Evolutionary conservation across 306 rosid genomes (phyloP).

Genomic region (Acacia melanoxylon): DNA sequence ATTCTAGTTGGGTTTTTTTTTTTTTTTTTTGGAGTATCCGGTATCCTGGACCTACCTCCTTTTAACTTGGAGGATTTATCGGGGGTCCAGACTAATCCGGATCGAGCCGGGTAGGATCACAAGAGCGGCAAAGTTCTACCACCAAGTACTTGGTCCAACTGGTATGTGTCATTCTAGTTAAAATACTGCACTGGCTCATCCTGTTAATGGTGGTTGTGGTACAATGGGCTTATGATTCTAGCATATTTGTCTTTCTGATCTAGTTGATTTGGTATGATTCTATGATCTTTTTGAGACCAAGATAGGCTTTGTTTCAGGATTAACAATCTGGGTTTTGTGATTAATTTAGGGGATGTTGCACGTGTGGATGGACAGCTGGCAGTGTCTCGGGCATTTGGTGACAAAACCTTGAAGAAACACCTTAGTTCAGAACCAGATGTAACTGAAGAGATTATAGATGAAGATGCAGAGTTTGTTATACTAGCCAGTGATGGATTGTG

Average conservation of each 20-base stretch:
- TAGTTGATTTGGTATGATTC: conserved; percentile 11
- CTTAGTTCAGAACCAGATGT: conserved; percentile 85
- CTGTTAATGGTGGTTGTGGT: neutral
- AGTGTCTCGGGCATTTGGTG: conserved; percentile 96
- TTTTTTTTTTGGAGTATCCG: no score
- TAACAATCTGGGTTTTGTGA: conserved; percentile 27
- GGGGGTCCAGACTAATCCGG: no score
- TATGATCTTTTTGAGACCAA: conserved; percentile 11
- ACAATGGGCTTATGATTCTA: conserved; percentile 7
- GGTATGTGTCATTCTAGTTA: no score
- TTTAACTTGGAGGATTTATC: no score
- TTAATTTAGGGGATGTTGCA: conserved; percentile 76
- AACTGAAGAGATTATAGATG: conserved; percentile 49
- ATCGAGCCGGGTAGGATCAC: no score
- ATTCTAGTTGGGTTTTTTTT: neutral
- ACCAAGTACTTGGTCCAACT: no score
- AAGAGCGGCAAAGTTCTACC: no score
- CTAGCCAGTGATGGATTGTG: conserved; percentile 97
- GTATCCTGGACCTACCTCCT: no score
- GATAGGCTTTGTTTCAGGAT: conserved; percentile 15
- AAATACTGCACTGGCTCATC: conserved; percentile 1
- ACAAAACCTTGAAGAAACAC: conserved; percentile 89
- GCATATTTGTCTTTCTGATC: neutral
- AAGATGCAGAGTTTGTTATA: conserved; percentile 66
- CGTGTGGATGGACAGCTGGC: conserved; percentile 97